Percentiles rank a stretch among this genome's conserved stretches.
These are phyloP conservation scores for Camelina sativa DNA, from an alignment of 345 rosid genomes.

Conservation along the genomic window DNA sequence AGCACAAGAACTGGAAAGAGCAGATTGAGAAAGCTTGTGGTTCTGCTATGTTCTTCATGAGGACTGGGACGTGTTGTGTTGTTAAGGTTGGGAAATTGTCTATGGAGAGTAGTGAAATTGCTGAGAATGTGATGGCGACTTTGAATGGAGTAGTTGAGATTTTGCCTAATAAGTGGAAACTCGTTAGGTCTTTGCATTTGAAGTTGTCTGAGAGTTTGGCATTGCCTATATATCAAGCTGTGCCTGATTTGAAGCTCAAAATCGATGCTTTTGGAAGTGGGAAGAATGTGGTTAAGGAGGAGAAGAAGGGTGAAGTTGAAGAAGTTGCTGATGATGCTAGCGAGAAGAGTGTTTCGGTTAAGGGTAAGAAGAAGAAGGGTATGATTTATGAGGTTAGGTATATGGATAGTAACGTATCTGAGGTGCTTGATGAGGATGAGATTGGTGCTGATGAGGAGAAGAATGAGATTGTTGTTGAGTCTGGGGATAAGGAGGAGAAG, in stretches of 20 bases:
- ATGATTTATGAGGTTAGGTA: conserved; percentile 79
- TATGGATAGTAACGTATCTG: conserved; percentile 60
- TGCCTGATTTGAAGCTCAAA: conserved; percentile 71
- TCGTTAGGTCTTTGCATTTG: conserved; percentile 71
- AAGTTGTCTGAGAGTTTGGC: conserved; percentile 74
- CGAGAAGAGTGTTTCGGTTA: conserved; percentile 35
- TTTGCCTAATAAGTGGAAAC: conserved; percentile 74
- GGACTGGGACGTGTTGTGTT: conserved; percentile 73
- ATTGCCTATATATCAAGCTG: conserved; percentile 69
- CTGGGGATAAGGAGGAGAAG: conserved; percentile 45
- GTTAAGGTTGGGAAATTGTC: conserved; percentile 69
- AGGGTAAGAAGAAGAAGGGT: conserved; percentile 63
- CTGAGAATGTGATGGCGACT: conserved; percentile 62
- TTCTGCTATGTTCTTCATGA: conserved; percentile 65
- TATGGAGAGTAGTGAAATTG: conserved; percentile 52
- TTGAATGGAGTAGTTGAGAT: conserved; percentile 63
- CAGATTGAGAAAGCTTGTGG: conserved; percentile 67
- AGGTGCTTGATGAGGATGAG: conserved; percentile 49
- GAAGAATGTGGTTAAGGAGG: conserved; percentile 34
- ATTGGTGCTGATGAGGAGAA: conserved; percentile 40
- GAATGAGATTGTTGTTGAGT: conserved; percentile 34
- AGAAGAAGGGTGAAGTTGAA: conserved; percentile 25
- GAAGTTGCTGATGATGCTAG: conserved; percentile 30
- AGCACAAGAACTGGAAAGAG: conserved; percentile 80
- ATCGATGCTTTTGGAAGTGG: conserved; percentile 50